phyloP scores from a whole-genome alignment of 1,284 basidiomycete species.

The Gomphus bonarii region DNA sequence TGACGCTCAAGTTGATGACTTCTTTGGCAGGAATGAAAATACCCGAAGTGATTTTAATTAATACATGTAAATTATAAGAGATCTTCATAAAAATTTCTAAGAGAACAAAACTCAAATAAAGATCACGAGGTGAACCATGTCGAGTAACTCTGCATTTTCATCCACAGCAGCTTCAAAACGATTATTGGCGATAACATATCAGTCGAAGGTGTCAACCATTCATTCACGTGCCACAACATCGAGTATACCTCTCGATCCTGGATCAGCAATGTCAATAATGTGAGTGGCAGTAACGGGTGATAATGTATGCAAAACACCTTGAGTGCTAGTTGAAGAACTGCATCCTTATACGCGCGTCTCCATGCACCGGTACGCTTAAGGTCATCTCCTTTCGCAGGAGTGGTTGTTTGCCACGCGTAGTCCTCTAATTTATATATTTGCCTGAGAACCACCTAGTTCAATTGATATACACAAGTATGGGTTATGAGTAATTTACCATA shows the following conservation, averaged over 20 bases:
- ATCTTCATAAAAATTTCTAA: no score
- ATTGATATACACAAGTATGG: background rate
- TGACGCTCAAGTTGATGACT: no score
- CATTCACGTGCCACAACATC: background rate
- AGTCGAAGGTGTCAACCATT: slow-evolving; percentile 8
- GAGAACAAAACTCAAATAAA: no score
- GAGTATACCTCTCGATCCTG: slow-evolving; percentile 9
- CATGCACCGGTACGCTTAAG: slow-evolving; percentile 10
- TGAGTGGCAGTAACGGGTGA: background rate
- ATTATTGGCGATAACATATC: slow-evolving; percentile 11
- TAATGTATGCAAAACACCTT: background rate
- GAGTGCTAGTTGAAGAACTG: background rate
- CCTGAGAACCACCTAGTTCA: background rate
- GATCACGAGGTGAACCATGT: no score
- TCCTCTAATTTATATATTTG: background rate
- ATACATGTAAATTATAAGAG: no score
- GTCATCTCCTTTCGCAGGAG: slow-evolving; percentile 17
- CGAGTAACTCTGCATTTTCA: background rate
- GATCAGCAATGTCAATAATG: background rate
- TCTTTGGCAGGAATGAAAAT: no score
- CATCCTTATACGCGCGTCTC: slow-evolving; percentile 12
- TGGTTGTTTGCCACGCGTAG: background rate
- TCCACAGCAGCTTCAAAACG: background rate
- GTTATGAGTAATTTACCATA: slow-evolving; percentile 10
- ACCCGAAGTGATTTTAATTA: no score